A percentile compares a stretch with the other conserved stretches of the same genome.
These are phyloP conservation scores for Chrysanthemum makinoi DNA, from an alignment of 129 eudicot genomes.

Conservation along the genomic window DNA sequence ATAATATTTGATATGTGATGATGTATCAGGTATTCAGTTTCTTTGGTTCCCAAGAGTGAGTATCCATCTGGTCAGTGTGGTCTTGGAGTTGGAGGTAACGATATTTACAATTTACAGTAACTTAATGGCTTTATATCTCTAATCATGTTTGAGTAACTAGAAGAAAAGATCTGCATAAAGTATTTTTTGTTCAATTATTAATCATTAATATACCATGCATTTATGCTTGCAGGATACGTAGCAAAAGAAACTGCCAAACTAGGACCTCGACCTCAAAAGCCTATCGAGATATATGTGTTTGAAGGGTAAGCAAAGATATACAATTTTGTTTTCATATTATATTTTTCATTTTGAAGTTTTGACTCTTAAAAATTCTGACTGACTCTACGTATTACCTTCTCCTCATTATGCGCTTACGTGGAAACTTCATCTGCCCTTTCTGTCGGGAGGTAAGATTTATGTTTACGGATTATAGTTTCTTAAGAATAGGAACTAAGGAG, in stretches of 20 bases:
- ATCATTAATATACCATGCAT: slow-evolving; percentile 2
- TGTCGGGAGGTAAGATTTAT: slow-evolving; percentile 75
- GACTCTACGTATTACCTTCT: slow-evolving; percentile 25
- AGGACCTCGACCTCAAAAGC: slow-evolving; percentile 91
- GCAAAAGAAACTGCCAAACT: slow-evolving; percentile 75
- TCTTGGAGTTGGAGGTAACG: slow-evolving; percentile 65
- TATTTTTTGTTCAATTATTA: slow-evolving; percentile 1
- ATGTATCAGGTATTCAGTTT: slow-evolving; percentile 71
- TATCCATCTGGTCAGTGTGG: slow-evolving; percentile 72
- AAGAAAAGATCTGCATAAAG: background rate
- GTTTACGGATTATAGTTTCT: too few species aligned
- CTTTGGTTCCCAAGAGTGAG: slow-evolving; percentile 76
- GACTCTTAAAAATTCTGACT: slow-evolving; percentile 26
- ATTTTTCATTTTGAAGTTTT: background rate
- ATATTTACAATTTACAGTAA: background rate
- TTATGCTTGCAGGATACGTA: slow-evolving; percentile 48
- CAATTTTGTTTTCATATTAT: background rate
- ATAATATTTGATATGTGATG: slow-evolving; percentile 2
- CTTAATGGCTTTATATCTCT: slow-evolving; percentile 2
- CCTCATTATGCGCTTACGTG: slow-evolving; percentile 28
- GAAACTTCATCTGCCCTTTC: slow-evolving; percentile 86
- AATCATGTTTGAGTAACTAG: slow-evolving; percentile 7
- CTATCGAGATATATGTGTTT: slow-evolving; percentile 92
- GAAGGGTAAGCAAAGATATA: slow-evolving; percentile 51
- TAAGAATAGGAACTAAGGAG: background rate